Conservation (phyloP, 768 basidiomycete species). For the Suillus ampliporus region DNA sequence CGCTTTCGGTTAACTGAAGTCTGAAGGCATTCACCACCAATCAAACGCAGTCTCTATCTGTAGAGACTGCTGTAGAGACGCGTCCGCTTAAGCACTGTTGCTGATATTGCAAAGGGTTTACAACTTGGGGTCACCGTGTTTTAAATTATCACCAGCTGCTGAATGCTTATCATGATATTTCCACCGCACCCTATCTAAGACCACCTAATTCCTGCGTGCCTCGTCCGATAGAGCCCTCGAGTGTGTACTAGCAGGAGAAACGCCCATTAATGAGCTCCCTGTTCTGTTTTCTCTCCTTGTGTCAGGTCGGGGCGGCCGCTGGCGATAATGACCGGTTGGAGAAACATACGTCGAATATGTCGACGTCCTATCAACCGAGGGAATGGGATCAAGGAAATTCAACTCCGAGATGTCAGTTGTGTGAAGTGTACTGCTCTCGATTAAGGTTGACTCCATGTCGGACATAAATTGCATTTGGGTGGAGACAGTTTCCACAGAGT, state of each 20-base stretch:
- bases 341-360: slow-evolving; percentile 16
- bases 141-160: no score
- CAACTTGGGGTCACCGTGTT: neutral
- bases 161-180: no score
- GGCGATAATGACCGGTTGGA: slow-evolving; percentile 25
- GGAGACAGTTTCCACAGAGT: slow-evolving; percentile 18
- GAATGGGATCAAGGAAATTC: slow-evolving; percentile 19
- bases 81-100: no score
- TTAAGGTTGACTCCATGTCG: neutral
- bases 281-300: neutral
- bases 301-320: slow-evolving; percentile 9
- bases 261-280: neutral
- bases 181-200: neutral
- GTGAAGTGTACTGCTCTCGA: slow-evolving; percentile 1
- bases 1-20: no score
- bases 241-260: slow-evolving; percentile 15
- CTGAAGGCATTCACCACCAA: no score
- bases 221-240: slow-evolving; percentile 24
- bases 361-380: slow-evolving; percentile 3
- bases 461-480: slow-evolving; percentile 12
- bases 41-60: no score
- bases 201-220: slow-evolving; percentile 14
- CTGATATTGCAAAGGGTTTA: no score
- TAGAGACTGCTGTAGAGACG: no score
- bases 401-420: slow-evolving; percentile 28